Conservation (phyloP, 2,329 filamentous ascomycete species). For the Colletotrichum theobromicola region DNA sequence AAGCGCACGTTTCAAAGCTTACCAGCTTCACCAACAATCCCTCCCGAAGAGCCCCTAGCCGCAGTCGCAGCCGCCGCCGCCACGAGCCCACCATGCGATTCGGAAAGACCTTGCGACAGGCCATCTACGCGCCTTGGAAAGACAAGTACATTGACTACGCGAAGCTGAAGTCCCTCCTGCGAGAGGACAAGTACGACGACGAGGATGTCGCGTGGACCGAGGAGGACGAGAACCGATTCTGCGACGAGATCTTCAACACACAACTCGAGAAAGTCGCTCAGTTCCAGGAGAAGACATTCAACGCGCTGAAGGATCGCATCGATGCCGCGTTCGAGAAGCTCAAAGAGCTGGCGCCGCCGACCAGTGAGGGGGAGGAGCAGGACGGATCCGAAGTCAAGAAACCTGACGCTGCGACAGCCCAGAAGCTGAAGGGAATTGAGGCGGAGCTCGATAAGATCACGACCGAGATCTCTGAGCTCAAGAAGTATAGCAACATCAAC, state of each 20-base stretch:
- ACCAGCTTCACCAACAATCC: neutral
- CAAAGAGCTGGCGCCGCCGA: conserved; percentile 72
- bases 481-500: conserved; percentile 95
- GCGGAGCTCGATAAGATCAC: conserved; percentile 85
- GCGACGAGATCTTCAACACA: conserved; percentile 91
- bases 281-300: conserved; percentile 85
- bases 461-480: conserved; percentile 89
- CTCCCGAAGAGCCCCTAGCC: neutral
- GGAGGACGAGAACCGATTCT: conserved; percentile 91
- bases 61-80: neutral
- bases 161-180: conserved; percentile 88
- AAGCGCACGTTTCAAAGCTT: neutral
- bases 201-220: conserved; percentile 83
- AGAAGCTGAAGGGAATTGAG: conserved; percentile 72
- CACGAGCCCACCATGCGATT: conserved; percentile 75
- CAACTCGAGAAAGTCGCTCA: conserved; percentile 93
- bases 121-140: conserved; percentile 87
- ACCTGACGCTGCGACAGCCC: conserved; percentile 48
- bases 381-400: conserved; percentile 49
- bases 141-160: conserved; percentile 94
- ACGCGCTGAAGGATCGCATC: conserved; percentile 56
- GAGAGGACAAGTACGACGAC: conserved; percentile 71
- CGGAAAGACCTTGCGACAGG: conserved; percentile 82
- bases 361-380: conserved; percentile 5
- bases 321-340: conserved; percentile 71